Evolutionary conservation across 805 yeast species (phyloP).

Genomic region (Nakazawaea molendinolei): DNA sequence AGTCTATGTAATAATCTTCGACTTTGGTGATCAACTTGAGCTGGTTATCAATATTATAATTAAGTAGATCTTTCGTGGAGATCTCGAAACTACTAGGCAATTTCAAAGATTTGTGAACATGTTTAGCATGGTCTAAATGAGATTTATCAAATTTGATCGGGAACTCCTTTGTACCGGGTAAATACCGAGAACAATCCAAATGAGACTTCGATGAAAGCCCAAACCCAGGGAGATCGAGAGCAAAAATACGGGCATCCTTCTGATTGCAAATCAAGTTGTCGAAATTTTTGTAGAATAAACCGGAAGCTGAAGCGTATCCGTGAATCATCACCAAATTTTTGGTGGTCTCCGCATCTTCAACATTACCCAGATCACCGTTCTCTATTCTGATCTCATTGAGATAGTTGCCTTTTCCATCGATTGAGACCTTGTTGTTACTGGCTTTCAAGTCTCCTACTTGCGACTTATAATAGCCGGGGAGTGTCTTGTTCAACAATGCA

Average conservation of each 20-base stretch:
- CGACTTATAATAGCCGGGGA: slow-evolving; percentile 8
- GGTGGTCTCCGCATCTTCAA: background rate
- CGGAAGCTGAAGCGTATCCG: slow-evolving; percentile 51
- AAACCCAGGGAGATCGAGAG: slow-evolving; percentile 46
- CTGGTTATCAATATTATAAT: slow-evolving; percentile 33
- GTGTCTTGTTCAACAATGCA: slow-evolving; percentile 1
- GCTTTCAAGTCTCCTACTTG: slow-evolving; percentile 4
- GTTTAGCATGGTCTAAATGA: slow-evolving; percentile 15
- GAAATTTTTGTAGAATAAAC: slow-evolving; percentile 50
- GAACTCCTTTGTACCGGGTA: slow-evolving; percentile 15
- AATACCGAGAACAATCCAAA: slow-evolving; percentile 23
- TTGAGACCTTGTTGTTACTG: slow-evolving; percentile 5
- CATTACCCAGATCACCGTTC: slow-evolving; percentile 10
- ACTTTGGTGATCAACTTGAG: slow-evolving; percentile 33
- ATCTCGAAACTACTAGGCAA: slow-evolving; percentile 18
- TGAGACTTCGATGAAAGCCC: slow-evolving; percentile 47
- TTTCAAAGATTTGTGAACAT: slow-evolving; percentile 19
- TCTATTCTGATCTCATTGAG: slow-evolving; percentile 23
- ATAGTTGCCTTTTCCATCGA: slow-evolving; percentile 14
- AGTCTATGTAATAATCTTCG: slow-evolving; percentile 49
- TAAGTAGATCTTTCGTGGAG: slow-evolving; percentile 17
- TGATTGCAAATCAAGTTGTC: slow-evolving; percentile 31
- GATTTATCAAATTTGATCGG: slow-evolving; percentile 18
- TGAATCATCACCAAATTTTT: slow-evolving; percentile 44
- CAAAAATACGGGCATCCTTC: slow-evolving; percentile 26